Evolutionary conservation across 495 filamentous ascomycete species (phyloP).

Genomic region (Talaromyces proteolyticus): DNA sequence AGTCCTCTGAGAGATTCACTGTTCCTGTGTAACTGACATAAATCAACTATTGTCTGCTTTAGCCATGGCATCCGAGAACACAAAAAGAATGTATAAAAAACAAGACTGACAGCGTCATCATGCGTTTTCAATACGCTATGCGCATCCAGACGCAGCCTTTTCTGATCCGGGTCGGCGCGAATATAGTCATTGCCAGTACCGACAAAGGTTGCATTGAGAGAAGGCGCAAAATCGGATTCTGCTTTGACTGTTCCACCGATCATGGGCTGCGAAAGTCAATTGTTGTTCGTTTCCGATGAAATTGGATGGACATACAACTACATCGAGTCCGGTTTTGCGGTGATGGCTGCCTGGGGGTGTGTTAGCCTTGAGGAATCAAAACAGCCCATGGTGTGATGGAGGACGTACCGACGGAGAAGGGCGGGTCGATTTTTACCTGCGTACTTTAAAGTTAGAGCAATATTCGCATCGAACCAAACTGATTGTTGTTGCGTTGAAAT

Average conservation of each 20-base stretch:
- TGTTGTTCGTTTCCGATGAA: background rate
- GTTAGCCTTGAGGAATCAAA: too few relatives aligned
- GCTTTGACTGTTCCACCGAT: constrained; percentile 34
- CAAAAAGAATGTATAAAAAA: background rate
- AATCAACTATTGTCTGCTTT: constrained; percentile 18
- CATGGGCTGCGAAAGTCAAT: constrained; percentile 27
- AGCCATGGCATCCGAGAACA: background rate
- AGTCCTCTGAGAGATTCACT: constrained; percentile 25
- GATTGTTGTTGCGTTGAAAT: background rate
- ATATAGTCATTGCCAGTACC: constrained; percentile 48
- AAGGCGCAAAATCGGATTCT: constrained; percentile 31
- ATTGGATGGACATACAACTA: constrained; percentile 18
- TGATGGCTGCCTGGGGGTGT: background rate
- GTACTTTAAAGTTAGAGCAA: background rate
- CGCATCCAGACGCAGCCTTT: constrained; percentile 45
- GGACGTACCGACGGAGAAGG: constrained; percentile 12
- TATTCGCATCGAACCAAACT: background rate
- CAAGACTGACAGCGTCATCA: constrained; percentile 20
- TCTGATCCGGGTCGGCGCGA: constrained; percentile 38
- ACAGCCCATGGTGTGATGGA: too few relatives aligned
- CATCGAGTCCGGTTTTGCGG: constrained; percentile 11
- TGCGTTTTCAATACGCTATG: constrained; percentile 34
- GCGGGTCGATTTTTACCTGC: constrained; percentile 18
- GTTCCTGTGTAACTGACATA: constrained; percentile 46
- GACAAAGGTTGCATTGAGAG: constrained; percentile 41